These are phyloP conservation scores for Ophidiomyces ophidiicola DNA, from an alignment of 2,329 filamentous ascomycete genomes.

Conservation along the genomic window DNA sequence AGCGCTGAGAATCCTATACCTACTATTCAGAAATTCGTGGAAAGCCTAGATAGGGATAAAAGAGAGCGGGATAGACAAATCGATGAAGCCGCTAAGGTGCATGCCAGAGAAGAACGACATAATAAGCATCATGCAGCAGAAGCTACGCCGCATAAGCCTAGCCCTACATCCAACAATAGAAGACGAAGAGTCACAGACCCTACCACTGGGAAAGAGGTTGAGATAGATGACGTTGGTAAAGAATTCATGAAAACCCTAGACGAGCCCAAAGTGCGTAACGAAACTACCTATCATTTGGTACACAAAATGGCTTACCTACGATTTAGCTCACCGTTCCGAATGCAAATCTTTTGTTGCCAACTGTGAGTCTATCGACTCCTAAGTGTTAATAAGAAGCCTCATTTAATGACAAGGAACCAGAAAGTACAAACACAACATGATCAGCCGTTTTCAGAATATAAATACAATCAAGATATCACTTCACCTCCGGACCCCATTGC, in stretches of 20 bases:
- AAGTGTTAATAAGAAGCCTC: background rate
- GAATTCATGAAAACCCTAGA: conserved; percentile 58
- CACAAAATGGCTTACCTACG: background rate
- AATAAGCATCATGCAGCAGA: conserved; percentile 24
- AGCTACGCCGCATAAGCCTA: conserved; percentile 37
- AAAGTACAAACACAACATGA: conserved; percentile 57
- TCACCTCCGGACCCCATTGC: conserved; percentile 80
- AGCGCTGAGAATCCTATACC: conserved; percentile 74
- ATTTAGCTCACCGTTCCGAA: conserved; percentile 69
- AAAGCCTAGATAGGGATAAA: conserved; percentile 68
- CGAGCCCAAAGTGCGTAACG: conserved; percentile 51
- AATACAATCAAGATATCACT: conserved; percentile 72
- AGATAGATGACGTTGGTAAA: conserved; percentile 69
- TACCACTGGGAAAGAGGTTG: conserved; percentile 71
- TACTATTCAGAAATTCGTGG: conserved; percentile 73
- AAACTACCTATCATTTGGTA: background rate
- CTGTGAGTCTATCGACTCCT: conserved; percentile 33
- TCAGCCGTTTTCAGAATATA: conserved; percentile 69
- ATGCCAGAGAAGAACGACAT: conserved; percentile 24
- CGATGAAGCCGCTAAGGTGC: conserved; percentile 43
- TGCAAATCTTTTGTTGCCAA: conserved; percentile 66
- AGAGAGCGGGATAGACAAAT: conserved; percentile 59
- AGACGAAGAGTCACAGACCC: conserved; percentile 66
- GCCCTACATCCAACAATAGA: conserved; percentile 33
- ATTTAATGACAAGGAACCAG: conserved; percentile 20